Evolutionary conservation across 495 filamentous ascomycete species (phyloP), one percentile per base, ranked within the genome.

Genomic region (Penicillium bovifimosum): DNA sequence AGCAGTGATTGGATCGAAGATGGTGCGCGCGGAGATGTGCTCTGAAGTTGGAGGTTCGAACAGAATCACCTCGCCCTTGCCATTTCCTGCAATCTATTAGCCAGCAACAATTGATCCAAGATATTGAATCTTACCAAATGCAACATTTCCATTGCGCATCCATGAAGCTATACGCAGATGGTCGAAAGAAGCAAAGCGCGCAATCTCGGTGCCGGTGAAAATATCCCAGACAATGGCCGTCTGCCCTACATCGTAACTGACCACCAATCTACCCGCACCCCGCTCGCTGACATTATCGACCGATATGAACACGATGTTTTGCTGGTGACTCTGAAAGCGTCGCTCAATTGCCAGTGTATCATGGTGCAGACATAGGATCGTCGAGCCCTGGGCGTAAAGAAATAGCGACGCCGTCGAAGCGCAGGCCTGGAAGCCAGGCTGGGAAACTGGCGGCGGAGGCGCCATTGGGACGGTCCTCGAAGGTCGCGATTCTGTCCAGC

Each of bases 131-230:
- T 65, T 76, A 96, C 92, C 93, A 75, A 97, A 96, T 45, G 89
- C 92, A 51, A 98, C 83, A 77, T 96, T 95, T 34, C 95, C 93
- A 74, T 96, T 96, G 41, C 86, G 81, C 93, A 98, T 96, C 91
- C 92, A 98, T 14, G 87, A 77, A 41, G 93, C 93, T 41, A 88
- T 85, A 34, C 80, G 81, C 49, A 98, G 79, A 53, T 85, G 79
- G 64, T 96, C 91, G 62, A 95, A 96, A 0, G 90, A 90, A 46
- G 84, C 84, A 68, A 96, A 96, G 41, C 91, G 79, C 14, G 93
- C 85, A 54, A 96, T 80, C 62, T 96, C 91, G 34, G 88, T 86
- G 29, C 93, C 93, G 0, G 90, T 96, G 69, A 95, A 82, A 29
- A 96, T 76, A 73, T 97, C 92, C 93, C 93, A 98, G 17, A 98